These are phyloP conservation scores for Jamesozyma lodderae DNA, from an alignment of 805 yeast species.

Conservation along the genomic window DNA sequence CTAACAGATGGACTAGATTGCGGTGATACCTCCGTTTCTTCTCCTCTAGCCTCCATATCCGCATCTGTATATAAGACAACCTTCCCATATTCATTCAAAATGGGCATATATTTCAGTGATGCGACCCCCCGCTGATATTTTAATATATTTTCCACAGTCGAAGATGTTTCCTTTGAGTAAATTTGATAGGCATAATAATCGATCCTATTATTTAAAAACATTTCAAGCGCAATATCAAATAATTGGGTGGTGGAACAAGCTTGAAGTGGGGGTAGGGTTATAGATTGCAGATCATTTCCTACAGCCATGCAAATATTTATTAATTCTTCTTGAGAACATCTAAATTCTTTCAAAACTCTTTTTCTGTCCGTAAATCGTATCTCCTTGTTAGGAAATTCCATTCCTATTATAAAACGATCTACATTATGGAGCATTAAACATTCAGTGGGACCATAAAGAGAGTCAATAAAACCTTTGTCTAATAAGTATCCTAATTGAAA, in stretches of 20 bases:
- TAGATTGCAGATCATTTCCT: conserved; percentile 70
- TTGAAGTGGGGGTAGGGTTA: conserved; percentile 42
- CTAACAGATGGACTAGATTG: too few species aligned
- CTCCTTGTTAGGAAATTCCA: conserved; percentile 57
- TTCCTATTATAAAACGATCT: conserved; percentile 61
- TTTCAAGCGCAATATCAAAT: conserved; percentile 32
- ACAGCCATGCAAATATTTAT: conserved; percentile 66
- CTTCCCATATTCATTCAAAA: conserved; percentile 55
- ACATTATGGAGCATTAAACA: conserved; percentile 49
- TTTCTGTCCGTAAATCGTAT: conserved; percentile 57
- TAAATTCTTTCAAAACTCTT: conserved; percentile 52
- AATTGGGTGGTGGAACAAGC: conserved; percentile 23
- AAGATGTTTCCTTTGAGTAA: conserved; percentile 30
- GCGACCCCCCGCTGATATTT: conserved; percentile 60
- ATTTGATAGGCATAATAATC: conserved; percentile 39
- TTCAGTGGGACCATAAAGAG: conserved; percentile 80
- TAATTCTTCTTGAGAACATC: conserved; percentile 55
- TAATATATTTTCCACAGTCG: conserved; percentile 29
- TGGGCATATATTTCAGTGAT: conserved; percentile 63
- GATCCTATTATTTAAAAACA: conserved; percentile 35
- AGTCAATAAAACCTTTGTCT: conserved; percentile 50
- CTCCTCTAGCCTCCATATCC: too few species aligned
- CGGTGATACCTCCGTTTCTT: too few species aligned
- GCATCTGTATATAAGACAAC: conserved; percentile 42
- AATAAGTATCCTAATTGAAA: conserved; percentile 69